Conservation (phyloP, 2,329 filamentous ascomycete species). For the Amylocarpus encephaloides region DNA sequence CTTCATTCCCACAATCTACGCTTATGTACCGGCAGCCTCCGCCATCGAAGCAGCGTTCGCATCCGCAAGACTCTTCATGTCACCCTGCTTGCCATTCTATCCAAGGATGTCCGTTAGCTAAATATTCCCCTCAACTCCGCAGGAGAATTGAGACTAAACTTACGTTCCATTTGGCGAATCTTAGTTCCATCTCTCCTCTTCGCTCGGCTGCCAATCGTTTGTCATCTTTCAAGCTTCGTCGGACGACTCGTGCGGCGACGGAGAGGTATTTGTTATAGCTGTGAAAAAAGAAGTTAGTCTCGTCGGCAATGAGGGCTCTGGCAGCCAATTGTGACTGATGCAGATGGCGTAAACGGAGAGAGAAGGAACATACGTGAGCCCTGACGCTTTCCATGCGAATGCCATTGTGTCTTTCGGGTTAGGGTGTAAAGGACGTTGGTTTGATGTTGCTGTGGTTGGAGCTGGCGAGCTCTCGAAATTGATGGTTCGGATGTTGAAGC, state of each 20-base stretch:
- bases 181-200: conserved; percentile 81
- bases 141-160: conserved; percentile 34
- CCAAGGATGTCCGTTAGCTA: conserved; percentile 16
- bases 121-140: conserved; percentile 13
- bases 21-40: conserved; percentile 24
- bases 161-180: conserved; percentile 94
- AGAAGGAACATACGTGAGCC: conserved; percentile 51
- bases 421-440: conserved; percentile 16
- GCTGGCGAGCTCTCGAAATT: background rate
- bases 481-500: background rate
- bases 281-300: conserved; percentile 34
- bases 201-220: conserved; percentile 82
- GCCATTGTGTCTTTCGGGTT: conserved; percentile 54
- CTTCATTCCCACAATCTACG: background rate
- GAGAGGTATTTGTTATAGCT: conserved; percentile 99
- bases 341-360: background rate
- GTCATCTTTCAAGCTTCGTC: conserved; percentile 94
- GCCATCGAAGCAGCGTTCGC: conserved; percentile 41
- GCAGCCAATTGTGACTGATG: background rate
- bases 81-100: conserved; percentile 95
- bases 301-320: conserved; percentile 3
- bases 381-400: conserved; percentile 97
- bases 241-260: conserved; percentile 88
- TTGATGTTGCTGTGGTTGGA: conserved; percentile 9
- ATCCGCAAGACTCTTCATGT: conserved; percentile 63